Percentiles rank a stretch among this genome's conserved stretches.
Conservation (phyloP, 495 filamentous ascomycete genomes). For the Tuber melanosporum region DNA sequence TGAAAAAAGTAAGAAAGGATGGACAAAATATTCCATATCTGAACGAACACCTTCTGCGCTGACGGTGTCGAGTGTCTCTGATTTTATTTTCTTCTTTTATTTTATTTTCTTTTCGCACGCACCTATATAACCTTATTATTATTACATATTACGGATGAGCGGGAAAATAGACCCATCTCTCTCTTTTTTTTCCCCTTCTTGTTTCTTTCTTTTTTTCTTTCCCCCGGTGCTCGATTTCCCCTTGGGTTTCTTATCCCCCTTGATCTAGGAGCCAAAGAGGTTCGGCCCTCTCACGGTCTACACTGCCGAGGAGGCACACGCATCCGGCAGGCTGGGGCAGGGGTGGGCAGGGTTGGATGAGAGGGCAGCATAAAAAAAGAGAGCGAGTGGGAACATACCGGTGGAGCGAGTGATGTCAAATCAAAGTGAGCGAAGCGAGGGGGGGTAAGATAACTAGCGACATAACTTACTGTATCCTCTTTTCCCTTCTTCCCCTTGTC, state of each 20-base stretch:
- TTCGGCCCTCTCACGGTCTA: slow-evolving; percentile 4
- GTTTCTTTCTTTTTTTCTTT: neutral
- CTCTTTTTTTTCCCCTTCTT: neutral
- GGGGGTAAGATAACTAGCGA: slow-evolving; percentile 26
- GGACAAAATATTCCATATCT: neutral
- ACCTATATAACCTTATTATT: neutral
- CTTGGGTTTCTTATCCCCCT: neutral
- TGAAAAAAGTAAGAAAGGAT: neutral
- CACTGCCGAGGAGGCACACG: slow-evolving; percentile 20
- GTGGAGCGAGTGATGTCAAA: neutral
- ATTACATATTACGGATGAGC: neutral
- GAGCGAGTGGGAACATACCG: neutral
- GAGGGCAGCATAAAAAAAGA: slow-evolving; percentile 1
- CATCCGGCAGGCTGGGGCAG: slow-evolving; percentile 23
- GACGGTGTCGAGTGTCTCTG: neutral
- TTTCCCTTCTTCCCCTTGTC: slow-evolving; percentile 21
- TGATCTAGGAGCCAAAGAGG: neutral
- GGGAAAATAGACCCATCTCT: slow-evolving; percentile 3
- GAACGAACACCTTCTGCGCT: neutral
- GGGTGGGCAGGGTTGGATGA: slow-evolving; percentile 16
- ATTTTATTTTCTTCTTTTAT: neutral
- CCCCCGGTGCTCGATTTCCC: neutral
- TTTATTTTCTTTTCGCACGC: neutral
- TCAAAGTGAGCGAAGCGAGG: slow-evolving; percentile 11
- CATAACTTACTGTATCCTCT: slow-evolving; percentile 16